A percentile compares a stretch with the other conserved stretches of the same genome.
phyloP scores from a whole-genome alignment of 2,329 filamentous ascomycete genomes.

The Aspergillus viridinutans region DNA sequence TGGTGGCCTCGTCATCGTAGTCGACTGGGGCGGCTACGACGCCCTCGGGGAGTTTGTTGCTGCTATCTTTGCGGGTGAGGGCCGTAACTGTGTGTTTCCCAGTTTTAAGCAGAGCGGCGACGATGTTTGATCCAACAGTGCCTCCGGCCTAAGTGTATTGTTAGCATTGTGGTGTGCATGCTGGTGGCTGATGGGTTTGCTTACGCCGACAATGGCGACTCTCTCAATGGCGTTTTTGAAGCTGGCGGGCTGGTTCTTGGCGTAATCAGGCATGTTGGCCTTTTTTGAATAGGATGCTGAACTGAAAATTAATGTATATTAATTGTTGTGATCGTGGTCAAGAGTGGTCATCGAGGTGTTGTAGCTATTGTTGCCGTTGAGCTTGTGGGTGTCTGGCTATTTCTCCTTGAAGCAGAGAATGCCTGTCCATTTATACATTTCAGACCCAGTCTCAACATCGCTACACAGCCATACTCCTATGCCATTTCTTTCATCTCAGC shows the following conservation, averaged over 20 bases:
- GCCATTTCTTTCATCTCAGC: neutral
- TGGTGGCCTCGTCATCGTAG: slow-evolving; percentile 45
- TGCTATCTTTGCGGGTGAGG: slow-evolving; percentile 45
- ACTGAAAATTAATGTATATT: neutral
- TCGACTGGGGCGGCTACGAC: slow-evolving; percentile 43
- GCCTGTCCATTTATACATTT: slow-evolving; percentile 15
- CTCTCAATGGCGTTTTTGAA: slow-evolving; percentile 33
- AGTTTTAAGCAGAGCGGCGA: slow-evolving; percentile 39
- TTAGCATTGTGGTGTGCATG: slow-evolving; percentile 8
- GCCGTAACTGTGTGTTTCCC: slow-evolving; percentile 52
- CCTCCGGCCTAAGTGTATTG: slow-evolving; percentile 29
- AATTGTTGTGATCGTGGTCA: slow-evolving; percentile 4
- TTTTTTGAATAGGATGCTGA: neutral
- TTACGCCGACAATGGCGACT: slow-evolving; percentile 39
- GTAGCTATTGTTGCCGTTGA: slow-evolving; percentile 5
- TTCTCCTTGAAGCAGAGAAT: slow-evolving; percentile 6
- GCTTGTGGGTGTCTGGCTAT: neutral
- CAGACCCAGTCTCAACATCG: slow-evolving; percentile 1
- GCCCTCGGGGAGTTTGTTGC: slow-evolving; percentile 42
- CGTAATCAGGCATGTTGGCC: slow-evolving; percentile 17
- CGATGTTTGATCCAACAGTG: slow-evolving; percentile 27
- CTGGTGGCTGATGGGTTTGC: slow-evolving; percentile 4
- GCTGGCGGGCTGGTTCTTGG: slow-evolving; percentile 19
- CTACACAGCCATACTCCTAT: slow-evolving; percentile 3
- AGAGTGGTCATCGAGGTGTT: neutral